Evolutionary conservation across 768 basidiomycete species (phyloP).

Genomic region (Lyophyllum decastes): DNA sequence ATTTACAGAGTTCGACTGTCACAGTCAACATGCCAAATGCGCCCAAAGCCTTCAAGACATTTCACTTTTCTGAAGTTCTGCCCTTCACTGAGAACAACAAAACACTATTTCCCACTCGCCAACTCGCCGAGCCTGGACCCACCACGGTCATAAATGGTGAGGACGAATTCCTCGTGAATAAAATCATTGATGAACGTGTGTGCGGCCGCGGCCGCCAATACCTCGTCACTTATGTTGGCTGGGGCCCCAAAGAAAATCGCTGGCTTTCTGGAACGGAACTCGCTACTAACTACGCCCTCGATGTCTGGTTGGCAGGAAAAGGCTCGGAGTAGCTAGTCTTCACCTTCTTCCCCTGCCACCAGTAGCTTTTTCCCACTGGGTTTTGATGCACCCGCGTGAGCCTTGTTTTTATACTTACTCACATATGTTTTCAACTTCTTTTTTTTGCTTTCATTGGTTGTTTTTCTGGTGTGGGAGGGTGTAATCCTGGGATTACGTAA

Average conservation of each 20-base stretch:
- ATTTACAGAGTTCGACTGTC: constrained; percentile 23
- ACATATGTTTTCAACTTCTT: no score
- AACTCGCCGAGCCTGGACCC: constrained; percentile 14
- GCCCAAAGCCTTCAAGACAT: constrained; percentile 26
- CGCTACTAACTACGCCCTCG: no score
- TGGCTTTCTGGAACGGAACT: background rate
- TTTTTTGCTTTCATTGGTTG: no score
- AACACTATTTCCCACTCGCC: constrained; percentile 27
- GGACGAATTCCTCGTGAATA: constrained; percentile 24
- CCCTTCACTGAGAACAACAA: constrained; percentile 30
- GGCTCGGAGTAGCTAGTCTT: no score
- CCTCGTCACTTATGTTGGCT: constrained; percentile 30
- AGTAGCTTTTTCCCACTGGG: no score
- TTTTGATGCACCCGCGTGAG: no score
- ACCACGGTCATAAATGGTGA: constrained; percentile 20
- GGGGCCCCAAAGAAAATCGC: constrained; percentile 13
- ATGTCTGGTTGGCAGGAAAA: no score
- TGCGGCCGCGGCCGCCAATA: constrained; percentile 25
- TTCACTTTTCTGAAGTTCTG: constrained; percentile 33
- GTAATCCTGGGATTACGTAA: no score
- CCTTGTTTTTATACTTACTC: no score
- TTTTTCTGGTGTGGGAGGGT: no score
- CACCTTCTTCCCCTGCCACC: no score
- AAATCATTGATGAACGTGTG: constrained; percentile 24
- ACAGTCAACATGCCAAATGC: constrained; percentile 30